Conservation (phyloP, 73 alveolate species). For the Paraurostyla sp. region DNA sequence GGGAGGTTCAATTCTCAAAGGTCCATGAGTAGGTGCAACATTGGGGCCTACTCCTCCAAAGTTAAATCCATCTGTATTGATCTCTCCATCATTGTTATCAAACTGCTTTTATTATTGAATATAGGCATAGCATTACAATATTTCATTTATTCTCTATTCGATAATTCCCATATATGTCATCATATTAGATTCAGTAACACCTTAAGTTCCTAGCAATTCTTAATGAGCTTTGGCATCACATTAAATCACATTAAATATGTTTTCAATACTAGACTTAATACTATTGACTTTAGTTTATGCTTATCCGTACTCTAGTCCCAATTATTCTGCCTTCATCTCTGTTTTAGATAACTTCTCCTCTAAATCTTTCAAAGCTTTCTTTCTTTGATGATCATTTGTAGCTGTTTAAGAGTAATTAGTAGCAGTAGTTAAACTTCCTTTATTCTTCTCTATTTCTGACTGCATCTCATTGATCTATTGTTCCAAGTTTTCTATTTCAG, state of each 20-base stretch:
- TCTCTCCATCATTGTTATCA: conserved; percentile 23
- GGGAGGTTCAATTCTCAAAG: conserved; percentile 67
- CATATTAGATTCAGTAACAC: conserved; percentile 82
- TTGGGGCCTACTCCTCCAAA: conserved; percentile 70
- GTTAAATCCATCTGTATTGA: background rate
- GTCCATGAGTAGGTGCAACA: conserved; percentile 65
- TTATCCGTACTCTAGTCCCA: conserved; percentile 67
- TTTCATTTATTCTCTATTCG: conserved; percentile 86
- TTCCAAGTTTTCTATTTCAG: conserved; percentile 87
- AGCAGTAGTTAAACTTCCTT: background rate
- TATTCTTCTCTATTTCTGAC: conserved; percentile 71
- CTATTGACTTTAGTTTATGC: conserved; percentile 66
- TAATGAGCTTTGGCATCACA: conserved; percentile 64
- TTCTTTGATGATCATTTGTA: conserved; percentile 42
- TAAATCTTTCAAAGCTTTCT: conserved; percentile 65
- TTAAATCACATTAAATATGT: conserved; percentile 65
- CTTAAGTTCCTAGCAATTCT: conserved; percentile 74
- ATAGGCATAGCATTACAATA: conserved; percentile 79
- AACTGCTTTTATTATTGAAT: conserved; percentile 19
- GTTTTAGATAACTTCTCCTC: conserved; percentile 75
- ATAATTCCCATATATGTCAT: conserved; percentile 81
- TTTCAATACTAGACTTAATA: conserved; percentile 72
- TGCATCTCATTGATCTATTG: conserved; percentile 76
- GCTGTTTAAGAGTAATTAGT: background rate
- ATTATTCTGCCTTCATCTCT: conserved; percentile 73